A percentile compares a stretch with the other conserved stretches of the same genome.
phyloP scores from a whole-genome alignment of 2,329 filamentous ascomycete genomes.

The Penicillium sp. region DNA sequence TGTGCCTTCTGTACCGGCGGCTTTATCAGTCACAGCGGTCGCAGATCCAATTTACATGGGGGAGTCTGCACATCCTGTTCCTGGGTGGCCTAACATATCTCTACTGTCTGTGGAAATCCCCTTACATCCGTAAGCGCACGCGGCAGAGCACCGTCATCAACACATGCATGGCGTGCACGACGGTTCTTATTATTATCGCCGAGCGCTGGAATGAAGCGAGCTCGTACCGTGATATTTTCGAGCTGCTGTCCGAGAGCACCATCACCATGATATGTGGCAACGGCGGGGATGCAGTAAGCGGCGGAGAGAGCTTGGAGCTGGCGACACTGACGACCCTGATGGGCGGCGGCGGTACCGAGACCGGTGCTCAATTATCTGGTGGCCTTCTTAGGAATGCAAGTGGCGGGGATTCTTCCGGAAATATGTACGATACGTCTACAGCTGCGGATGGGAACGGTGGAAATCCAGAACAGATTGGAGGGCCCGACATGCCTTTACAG shows the following conservation, averaged over 20 bases:
- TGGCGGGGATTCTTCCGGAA: not conserved
- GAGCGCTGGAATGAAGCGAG: conserved; percentile 26
- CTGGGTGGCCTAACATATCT: conserved; percentile 24
- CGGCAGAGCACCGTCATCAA: conserved; percentile 20
- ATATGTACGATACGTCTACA: not conserved
- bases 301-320: conserved; percentile 3
- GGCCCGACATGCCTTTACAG: conserved; percentile 7
- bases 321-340: conserved; percentile 2
- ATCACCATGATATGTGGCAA: conserved; percentile 9
- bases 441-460: not conserved
- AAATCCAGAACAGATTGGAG: not conserved
- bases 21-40: conserved; percentile 27
- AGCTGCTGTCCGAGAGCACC: conserved; percentile 14
- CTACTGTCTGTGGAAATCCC: conserved; percentile 31
- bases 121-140: conserved; percentile 14
- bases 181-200: conserved; percentile 26
- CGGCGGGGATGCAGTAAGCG: not conserved
- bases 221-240: conserved; percentile 32
- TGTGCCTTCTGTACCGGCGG: conserved; percentile 33
- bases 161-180: conserved; percentile 28
- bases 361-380: not conserved
- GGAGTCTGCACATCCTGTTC: conserved; percentile 22
- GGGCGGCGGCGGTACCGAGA: not conserved
- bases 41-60: conserved; percentile 26
- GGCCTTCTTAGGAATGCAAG: not conserved